Base-by-base conservation (phyloP, 192 early-diverging fungal species). In the Podila minutissima region DNA sequence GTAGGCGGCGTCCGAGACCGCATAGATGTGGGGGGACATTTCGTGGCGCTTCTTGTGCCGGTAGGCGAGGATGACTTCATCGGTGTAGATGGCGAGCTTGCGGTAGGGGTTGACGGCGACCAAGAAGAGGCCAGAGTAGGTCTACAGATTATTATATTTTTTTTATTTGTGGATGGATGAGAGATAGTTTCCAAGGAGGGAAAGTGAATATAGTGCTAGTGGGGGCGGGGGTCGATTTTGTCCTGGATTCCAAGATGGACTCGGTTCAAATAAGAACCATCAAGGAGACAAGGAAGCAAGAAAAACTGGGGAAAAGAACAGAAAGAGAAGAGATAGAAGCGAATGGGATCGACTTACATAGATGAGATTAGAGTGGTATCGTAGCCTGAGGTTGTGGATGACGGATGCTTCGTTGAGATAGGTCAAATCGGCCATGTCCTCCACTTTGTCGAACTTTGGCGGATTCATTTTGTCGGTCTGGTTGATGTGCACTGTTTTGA, bases 31-130 rank as follows among this genome's bases (percentile, higher is more conserved):
- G 59, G 94, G 94, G 33, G 91, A 81, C 74, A 89, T 85, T 67
- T 96, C 95, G 49, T 75, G 88, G 50, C 93, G 88, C 77, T 92
- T 88, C 83, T 92, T 92, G 49, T 84, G 82, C 67, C 89, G 89
- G 82, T 96, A 96, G 5, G 87, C 83, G 48, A 85, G 84, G n/a
- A 97, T 83, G 17, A 90, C 79, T 31, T 94, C 87, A 41, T 96
- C 93, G 6, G 88, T 89, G 86, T 99, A 99, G 62, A 99, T 97
- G 31, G 93, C 93, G 20, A 98, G 86, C 41, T 92, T 88, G 73
- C 93, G 93, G 90, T 99, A 99, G 31, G 98, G 98, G 71, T 99
- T 99, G 64, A 99, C 94, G 4, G 98, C 95, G 0, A 99, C 98
- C 85, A 98, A 88, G 86, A 99, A 99, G 31, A 99, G 91, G 20